phyloP scores from a whole-genome alignment of 805 yeast species.

The Candida maesae region DNA sequence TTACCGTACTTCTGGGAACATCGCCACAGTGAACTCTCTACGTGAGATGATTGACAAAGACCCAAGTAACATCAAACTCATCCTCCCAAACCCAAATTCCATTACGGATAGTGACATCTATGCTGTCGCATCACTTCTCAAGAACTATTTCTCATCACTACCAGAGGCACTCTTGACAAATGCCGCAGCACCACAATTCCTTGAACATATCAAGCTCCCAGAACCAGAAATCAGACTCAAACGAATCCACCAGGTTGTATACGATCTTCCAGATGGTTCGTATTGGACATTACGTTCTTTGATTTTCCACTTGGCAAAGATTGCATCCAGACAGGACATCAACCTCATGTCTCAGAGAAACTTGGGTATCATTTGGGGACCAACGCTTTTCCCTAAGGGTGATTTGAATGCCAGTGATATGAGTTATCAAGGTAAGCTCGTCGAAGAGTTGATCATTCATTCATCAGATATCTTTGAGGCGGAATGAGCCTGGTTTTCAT shows the following conservation, averaged over 20 bases:
- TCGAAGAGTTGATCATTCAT: constrained; percentile 80
- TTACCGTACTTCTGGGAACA: constrained; percentile 81
- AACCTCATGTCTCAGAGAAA: constrained; percentile 83
- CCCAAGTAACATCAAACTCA: constrained; percentile 58
- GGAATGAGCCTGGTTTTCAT: constrained; percentile 36
- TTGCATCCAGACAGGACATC: constrained; percentile 54
- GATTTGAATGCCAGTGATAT: constrained; percentile 67
- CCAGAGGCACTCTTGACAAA: constrained; percentile 83
- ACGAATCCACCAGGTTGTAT: constrained; percentile 78
- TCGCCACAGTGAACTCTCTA: constrained; percentile 66
- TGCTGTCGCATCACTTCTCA: constrained; percentile 82
- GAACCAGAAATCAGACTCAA: constrained; percentile 64
- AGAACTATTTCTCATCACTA: constrained; percentile 74
- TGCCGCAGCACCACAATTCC: constrained; percentile 56
- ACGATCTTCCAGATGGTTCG: constrained; percentile 89
- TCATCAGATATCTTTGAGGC: constrained; percentile 80
- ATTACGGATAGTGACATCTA: constrained; percentile 78
- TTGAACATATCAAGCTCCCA: constrained; percentile 66
- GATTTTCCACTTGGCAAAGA: constrained; percentile 78
- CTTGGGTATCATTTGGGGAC: constrained; percentile 93
- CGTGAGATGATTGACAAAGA: constrained; percentile 69
- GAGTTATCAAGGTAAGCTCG: constrained; percentile 68
- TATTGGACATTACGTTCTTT: constrained; percentile 87
- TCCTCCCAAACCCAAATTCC: constrained; percentile 51
- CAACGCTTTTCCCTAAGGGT: constrained; percentile 70